These are phyloP conservation scores for Boletus vermiculosoides DNA, from an alignment of 768 basidiomycete species.

Conservation along the genomic window DNA sequence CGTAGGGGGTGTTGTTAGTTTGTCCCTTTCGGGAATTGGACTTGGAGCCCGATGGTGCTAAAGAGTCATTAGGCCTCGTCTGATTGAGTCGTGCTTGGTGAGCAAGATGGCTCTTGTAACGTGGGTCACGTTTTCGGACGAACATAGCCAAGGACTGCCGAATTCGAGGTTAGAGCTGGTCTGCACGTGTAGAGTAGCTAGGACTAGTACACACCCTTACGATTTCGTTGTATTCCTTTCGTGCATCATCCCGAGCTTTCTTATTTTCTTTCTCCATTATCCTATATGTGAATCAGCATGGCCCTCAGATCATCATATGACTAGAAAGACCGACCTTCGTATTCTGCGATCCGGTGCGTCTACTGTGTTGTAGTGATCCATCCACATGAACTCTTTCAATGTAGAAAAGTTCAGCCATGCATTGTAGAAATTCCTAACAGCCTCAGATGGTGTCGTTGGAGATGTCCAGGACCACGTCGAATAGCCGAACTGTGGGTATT, in stretches of 20 bases:
- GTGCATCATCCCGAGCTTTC: slow-evolving; percentile 82
- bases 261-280: slow-evolving; percentile 97
- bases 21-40: slow-evolving; percentile 29
- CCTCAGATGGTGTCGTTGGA: slow-evolving; percentile 43
- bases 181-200: not conserved
- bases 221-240: slow-evolving; percentile 90
- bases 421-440: slow-evolving; percentile 75
- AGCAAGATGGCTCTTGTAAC: slow-evolving; percentile 68
- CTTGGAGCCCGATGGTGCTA: slow-evolving; percentile 27
- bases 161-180: not conserved
- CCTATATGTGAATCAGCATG: slow-evolving; percentile 36
- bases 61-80: slow-evolving; percentile 28
- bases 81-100: slow-evolving; percentile 43
- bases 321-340: slow-evolving; percentile 53
- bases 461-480: slow-evolving; percentile 72
- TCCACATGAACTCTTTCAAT: slow-evolving; percentile 86
- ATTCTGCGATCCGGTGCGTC: slow-evolving; percentile 87
- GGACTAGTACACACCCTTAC: slow-evolving; percentile 59
- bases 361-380: slow-evolving; percentile 75
- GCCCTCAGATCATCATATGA: not conserved
- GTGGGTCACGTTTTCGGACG: slow-evolving; percentile 83
- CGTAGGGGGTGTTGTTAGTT: slow-evolving; percentile 43
- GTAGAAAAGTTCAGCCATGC: slow-evolving; percentile 87
- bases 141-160: slow-evolving; percentile 69
- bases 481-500: slow-evolving; percentile 83